phyloP scores from a whole-genome alignment of 495 filamentous ascomycete genomes.

The Penicillium turbatum region DNA sequence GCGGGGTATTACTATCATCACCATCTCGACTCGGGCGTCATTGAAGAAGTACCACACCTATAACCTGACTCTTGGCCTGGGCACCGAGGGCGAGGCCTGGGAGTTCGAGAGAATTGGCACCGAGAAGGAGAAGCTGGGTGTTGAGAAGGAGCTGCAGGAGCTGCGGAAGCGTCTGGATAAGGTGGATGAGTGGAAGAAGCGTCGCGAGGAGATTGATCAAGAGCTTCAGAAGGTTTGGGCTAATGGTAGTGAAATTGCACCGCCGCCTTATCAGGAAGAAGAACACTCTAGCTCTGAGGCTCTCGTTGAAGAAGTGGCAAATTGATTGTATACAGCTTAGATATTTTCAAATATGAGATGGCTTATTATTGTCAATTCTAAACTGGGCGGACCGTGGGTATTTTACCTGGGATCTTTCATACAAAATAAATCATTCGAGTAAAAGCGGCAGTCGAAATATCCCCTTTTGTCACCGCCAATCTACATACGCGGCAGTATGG shows the following conservation, averaged over 20 bases:
- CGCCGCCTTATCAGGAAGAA: conserved; percentile 35
- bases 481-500: background rate
- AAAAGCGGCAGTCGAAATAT: background rate
- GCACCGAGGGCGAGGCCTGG: conserved; percentile 65
- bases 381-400: too few relatives aligned
- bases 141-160: conserved; percentile 83
- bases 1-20: conserved; percentile 88
- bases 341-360: background rate
- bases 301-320: conserved; percentile 8
- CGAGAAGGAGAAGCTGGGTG: conserved; percentile 80
- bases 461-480: background rate
- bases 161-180: conserved; percentile 71
- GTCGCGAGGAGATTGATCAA: conserved; percentile 69
- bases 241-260: conserved; percentile 38
- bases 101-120: conserved; percentile 91
- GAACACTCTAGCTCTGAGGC: conserved; percentile 11
- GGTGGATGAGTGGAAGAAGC: conserved; percentile 77
- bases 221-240: conserved; percentile 63
- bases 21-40: conserved; percentile 86
- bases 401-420: background rate
- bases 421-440: too few relatives aligned
- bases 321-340: conserved; percentile 1
- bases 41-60: conserved; percentile 93
- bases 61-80: conserved; percentile 76
- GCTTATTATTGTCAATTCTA: too few relatives aligned